Percentiles rank a stretch among this genome's conserved stretches.
These are phyloP conservation scores for Microcos paniculata DNA, from an alignment of 345 rosid genomes.

Conservation along the genomic window DNA sequence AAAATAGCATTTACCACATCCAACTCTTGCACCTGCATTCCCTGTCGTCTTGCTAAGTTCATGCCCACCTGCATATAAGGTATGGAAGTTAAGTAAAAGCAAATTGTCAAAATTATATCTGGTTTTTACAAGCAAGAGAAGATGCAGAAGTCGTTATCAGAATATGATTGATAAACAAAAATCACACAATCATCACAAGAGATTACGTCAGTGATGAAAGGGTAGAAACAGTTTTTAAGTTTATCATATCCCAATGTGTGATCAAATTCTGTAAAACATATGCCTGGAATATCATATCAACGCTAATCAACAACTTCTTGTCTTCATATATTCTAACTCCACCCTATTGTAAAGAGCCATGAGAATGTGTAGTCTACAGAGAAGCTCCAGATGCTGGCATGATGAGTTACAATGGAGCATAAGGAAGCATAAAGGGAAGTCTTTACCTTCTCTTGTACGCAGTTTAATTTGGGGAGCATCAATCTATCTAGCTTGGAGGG, in stretches of 20 bases:
- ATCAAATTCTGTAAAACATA: too few species aligned
- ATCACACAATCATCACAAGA: background rate
- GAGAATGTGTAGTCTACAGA: too few species aligned
- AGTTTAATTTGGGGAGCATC: too few species aligned
- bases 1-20: slow-evolving; percentile 62
- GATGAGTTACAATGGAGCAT: too few species aligned
- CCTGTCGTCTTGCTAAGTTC: slow-evolving; percentile 91
- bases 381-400: too few species aligned
- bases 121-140: background rate
- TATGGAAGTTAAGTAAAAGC: slow-evolving; percentile 3
- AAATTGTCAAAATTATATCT: background rate
- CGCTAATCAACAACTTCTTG: too few species aligned
- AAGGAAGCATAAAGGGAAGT: too few species aligned
- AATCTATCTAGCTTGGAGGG: too few species aligned
- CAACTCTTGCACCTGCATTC: slow-evolving; percentile 90
- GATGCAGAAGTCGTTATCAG: background rate
- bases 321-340: background rate
- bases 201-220: background rate
- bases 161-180: background rate
- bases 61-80: slow-evolving; percentile 63
- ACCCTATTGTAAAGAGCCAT: background rate
- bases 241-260: background rate
- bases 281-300: too few species aligned
- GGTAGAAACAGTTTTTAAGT: background rate
- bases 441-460: too few species aligned